Base-by-base conservation (phyloP, 2,329 filamentous ascomycete species). In the Ophiostoma ulmi region DNA sequence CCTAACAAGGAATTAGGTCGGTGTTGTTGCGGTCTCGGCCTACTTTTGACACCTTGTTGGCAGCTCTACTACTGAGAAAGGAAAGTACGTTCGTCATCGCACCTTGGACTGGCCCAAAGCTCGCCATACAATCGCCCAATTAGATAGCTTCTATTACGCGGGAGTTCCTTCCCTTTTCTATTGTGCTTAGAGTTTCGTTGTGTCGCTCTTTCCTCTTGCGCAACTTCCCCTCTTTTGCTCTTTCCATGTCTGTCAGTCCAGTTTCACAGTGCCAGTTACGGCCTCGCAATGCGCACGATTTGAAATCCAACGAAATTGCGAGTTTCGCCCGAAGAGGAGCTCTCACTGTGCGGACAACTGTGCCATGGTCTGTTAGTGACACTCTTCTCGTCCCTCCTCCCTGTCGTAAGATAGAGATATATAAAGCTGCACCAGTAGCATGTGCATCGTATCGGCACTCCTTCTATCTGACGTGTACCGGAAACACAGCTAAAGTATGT, bases 341-440 rank as follows among this genome's bases (percentile, higher is more conserved):
- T 69, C 68, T 69, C 38, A 69, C 68, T 44, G 68, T 69, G 55
- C 68, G 68, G 68, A 22, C 41, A 22, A 55, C 68, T 38, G 36
- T 58, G 36, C 20, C 52, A 55, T 35, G 17, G 55, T 61, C 58
- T 61, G 26, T 17, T 13, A 31, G 31, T 31, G 26, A 7, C 26
- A 14, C 20, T 61, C 26, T 5, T 11, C 26, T 52, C 44, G 39
- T 41, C 39, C 5, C 39, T 41, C 39, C 39, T 58, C 58, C 26
- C 11, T 35, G 11, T 7, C 26, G 31, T 31, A 31, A 31, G 52
- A 22, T 26, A 17, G 7, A 58, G 10, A 58, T 35, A 22, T 14
- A 22, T 58, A 58, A 13, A 22, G 8, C n/a, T 58, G 52, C 52
- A 3, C 3, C 14, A 48, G 22, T n/a, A 26, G 22, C 52, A 26